These are phyloP conservation scores for Trichosanthes truncata DNA, from an alignment of 306 rosid genomes.

Conservation along the genomic window DNA sequence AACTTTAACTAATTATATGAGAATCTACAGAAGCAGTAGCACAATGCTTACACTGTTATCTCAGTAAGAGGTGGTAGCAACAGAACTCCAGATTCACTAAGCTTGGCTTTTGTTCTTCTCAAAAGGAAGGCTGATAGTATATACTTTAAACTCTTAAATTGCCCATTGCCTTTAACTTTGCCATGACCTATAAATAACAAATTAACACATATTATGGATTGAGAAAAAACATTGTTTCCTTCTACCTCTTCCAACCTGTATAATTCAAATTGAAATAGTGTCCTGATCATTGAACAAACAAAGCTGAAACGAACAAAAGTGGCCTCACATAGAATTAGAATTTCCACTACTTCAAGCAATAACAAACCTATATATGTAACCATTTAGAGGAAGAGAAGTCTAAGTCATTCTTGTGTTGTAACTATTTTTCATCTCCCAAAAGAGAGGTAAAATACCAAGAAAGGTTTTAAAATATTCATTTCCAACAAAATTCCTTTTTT, in stretches of 20 bases:
- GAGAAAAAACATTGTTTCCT: neutral
- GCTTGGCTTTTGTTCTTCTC: conserved; percentile 80
- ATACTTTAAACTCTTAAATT: conserved; percentile 45
- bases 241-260: neutral
- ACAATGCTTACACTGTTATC: conserved; percentile 56
- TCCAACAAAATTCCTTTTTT: neutral
- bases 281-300: neutral
- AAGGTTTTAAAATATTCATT: neutral
- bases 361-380: neutral
- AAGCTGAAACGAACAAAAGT: neutral
- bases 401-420: neutral
- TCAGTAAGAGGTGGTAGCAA: conserved; percentile 79
- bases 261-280: neutral
- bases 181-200: conserved; percentile 39
- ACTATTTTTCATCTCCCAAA: neutral
- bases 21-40: neutral
- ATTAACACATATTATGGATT: neutral
- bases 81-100: conserved; percentile 63
- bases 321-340: neutral
- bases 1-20: neutral
- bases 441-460: conserved; percentile 2
- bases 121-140: conserved; percentile 75
- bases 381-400: neutral
- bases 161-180: conserved; percentile 34
- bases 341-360: neutral